Conservation (phyloP, 257 asterid genomes). For the Galeopsis tetrahit region DNA sequence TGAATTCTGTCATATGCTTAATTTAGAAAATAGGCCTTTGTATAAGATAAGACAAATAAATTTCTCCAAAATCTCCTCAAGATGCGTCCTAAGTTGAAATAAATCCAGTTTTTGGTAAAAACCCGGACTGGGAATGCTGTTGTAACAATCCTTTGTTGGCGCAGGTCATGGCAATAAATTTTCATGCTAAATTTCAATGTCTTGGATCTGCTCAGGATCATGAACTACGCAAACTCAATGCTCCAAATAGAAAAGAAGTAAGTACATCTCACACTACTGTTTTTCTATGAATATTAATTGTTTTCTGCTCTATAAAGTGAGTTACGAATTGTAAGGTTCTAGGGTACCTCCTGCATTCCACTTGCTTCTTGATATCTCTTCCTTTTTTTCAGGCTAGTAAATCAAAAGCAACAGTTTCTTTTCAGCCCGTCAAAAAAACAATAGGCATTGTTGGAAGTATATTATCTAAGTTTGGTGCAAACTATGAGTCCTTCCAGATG, state of each 20-base stretch:
- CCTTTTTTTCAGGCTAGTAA: conserved; percentile 30
- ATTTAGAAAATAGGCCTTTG: background rate
- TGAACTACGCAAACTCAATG: conserved; percentile 18
- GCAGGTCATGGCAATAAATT: conserved; percentile 35
- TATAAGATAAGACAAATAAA: background rate
- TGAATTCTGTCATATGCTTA: background rate
- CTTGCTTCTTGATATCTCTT: background rate
- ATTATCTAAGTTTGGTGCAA: conserved; percentile 26
- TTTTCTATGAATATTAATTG: background rate
- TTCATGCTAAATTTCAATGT: conserved; percentile 29
- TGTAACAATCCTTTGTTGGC: conserved; percentile 14
- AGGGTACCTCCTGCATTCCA: conserved; percentile 14
- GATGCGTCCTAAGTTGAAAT: background rate
- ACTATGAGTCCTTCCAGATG: conserved; percentile 35
- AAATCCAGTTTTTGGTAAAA: conserved; percentile 27
- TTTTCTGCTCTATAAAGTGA: background rate
- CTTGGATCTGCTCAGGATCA: conserved; percentile 29
- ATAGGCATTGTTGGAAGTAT: conserved; percentile 23
- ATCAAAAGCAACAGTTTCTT: conserved; percentile 26
- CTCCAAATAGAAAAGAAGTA: conserved; percentile 28
- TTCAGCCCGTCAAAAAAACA: conserved; percentile 29
- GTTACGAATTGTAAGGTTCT: background rate
- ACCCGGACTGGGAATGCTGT: conserved; percentile 19
- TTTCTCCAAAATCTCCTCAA: conserved; percentile 10
- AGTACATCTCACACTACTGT: conserved; percentile 16